These are phyloP conservation scores for Saccharomyces eubayanus DNA, from an alignment of 805 yeast species.

Conservation along the genomic window DNA sequence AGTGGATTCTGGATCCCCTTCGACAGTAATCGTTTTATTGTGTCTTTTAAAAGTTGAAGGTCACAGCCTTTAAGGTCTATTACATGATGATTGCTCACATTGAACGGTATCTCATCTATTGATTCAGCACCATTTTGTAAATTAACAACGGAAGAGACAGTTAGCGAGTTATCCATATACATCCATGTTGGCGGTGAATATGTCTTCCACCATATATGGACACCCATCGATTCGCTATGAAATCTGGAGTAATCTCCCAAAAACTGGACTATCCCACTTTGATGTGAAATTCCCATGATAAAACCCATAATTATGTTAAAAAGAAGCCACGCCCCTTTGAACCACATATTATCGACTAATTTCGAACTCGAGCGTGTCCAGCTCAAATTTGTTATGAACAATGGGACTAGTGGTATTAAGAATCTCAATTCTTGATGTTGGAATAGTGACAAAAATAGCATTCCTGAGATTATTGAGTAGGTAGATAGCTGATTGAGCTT, in stretches of 20 bases:
- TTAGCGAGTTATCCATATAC: conserved; percentile 28
- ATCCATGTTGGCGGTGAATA: conserved; percentile 92
- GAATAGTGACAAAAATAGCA: conserved; percentile 52
- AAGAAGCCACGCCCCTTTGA: conserved; percentile 41
- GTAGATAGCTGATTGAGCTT: conserved; percentile 37
- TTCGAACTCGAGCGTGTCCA: conserved; percentile 26
- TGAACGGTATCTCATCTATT: conserved; percentile 12
- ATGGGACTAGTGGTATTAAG: conserved; percentile 68
- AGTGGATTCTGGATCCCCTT: neutral
- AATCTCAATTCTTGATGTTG: conserved; percentile 96
- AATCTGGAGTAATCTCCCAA: conserved; percentile 35
- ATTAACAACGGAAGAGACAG: conserved; percentile 15
- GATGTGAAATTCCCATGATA: conserved; percentile 77
- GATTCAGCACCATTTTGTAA: conserved; percentile 17
- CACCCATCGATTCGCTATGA: conserved; percentile 22
- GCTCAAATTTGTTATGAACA: conserved; percentile 51
- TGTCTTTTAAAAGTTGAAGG: conserved; percentile 16
- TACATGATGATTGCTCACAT: conserved; percentile 19
- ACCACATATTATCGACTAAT: conserved; percentile 1
- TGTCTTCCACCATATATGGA: conserved; percentile 85
- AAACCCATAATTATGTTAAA: conserved; percentile 56
- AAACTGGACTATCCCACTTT: conserved; percentile 79
- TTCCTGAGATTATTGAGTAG: conserved; percentile 53
- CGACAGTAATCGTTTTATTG: conserved; percentile 1
- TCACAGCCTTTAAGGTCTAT: conserved; percentile 44